phyloP scores from a whole-genome alignment of 768 basidiomycete species.

The Sarcomyxa edulis region DNA sequence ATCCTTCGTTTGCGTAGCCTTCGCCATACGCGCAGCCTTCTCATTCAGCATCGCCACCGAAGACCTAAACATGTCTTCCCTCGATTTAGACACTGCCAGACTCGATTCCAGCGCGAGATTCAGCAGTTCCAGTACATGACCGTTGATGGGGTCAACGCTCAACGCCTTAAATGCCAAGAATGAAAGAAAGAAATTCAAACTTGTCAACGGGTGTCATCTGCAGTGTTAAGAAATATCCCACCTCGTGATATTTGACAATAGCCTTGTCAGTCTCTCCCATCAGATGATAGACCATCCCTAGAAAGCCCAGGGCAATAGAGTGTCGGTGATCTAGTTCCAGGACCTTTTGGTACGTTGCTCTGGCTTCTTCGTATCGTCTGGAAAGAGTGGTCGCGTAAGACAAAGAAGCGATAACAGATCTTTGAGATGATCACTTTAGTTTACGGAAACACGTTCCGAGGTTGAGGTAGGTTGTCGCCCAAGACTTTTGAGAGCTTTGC shows the following conservation, averaged over 20 bases:
- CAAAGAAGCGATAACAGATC: background rate
- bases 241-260: conserved; percentile 91
- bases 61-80: no score
- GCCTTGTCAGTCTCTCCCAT: conserved; percentile 70
- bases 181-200: conserved; percentile 2
- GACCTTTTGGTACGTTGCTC: conserved; percentile 69
- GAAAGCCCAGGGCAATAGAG: conserved; percentile 74
- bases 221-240: conserved; percentile 26
- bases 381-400: conserved; percentile 4
- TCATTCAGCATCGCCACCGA: no score
- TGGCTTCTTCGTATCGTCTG: conserved; percentile 60
- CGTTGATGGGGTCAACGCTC: conserved; percentile 79
- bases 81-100: no score
- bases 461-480: conserved; percentile 90
- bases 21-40: no score
- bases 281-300: conserved; percentile 86
- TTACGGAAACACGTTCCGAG: conserved; percentile 87
- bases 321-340: conserved; percentile 85
- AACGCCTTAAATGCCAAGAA: conserved; percentile 43
- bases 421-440: conserved; percentile 48
- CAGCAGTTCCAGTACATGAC: conserved; percentile 74
- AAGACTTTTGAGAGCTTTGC: conserved; percentile 78
- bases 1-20: no score
- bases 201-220: background rate
- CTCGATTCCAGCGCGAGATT: conserved; percentile 70